Evolutionary conservation across 495 filamentous ascomycete genomes (phyloP).

Genomic region (Chaetomium cochliodes): DNA sequence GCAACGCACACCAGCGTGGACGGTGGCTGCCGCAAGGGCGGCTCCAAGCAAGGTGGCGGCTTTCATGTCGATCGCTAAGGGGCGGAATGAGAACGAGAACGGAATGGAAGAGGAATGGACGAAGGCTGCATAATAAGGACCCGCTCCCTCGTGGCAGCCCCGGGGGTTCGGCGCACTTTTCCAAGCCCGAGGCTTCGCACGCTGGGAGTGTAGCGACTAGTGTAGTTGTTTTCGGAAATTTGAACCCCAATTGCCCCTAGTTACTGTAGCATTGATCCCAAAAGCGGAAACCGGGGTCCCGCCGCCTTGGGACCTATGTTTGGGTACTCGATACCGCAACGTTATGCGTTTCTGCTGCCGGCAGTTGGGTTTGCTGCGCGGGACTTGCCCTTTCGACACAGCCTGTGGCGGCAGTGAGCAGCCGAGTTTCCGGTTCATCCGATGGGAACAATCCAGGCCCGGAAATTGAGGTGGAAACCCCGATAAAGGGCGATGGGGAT

Average conservation of each 20-base stretch:
- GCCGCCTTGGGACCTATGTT: not conserved
- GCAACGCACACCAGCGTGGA: slow-evolving; percentile 8
- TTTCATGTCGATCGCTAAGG: slow-evolving; percentile 18
- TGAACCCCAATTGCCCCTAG: not conserved
- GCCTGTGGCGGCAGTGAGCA: too few relatives aligned
- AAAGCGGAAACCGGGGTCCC: too few relatives aligned
- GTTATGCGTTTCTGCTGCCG: not conserved
- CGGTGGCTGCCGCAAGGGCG: slow-evolving; percentile 13
- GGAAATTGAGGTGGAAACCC: too few relatives aligned
- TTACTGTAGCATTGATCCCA: not conserved
- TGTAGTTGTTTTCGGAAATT: too few relatives aligned
- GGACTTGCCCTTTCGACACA: too few relatives aligned
- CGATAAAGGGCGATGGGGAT: too few relatives aligned
- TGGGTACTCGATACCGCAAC: not conserved
- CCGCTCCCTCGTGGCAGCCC: not conserved
- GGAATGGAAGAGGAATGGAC: not conserved
- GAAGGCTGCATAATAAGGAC: not conserved
- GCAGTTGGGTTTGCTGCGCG: not conserved
- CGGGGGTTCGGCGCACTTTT: not conserved
- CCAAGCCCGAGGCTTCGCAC: too few relatives aligned
- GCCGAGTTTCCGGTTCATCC: too few relatives aligned
- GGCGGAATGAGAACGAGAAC: not conserved
- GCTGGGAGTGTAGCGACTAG: too few relatives aligned
- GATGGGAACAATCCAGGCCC: too few relatives aligned
- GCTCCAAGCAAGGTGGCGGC: slow-evolving; percentile 14